A percentile compares a stretch with the other conserved stretches of the same genome.
These are phyloP conservation scores for Pezicula carpinea DNA, from an alignment of 2,329 filamentous ascomycete genomes.

Conservation along the genomic window DNA sequence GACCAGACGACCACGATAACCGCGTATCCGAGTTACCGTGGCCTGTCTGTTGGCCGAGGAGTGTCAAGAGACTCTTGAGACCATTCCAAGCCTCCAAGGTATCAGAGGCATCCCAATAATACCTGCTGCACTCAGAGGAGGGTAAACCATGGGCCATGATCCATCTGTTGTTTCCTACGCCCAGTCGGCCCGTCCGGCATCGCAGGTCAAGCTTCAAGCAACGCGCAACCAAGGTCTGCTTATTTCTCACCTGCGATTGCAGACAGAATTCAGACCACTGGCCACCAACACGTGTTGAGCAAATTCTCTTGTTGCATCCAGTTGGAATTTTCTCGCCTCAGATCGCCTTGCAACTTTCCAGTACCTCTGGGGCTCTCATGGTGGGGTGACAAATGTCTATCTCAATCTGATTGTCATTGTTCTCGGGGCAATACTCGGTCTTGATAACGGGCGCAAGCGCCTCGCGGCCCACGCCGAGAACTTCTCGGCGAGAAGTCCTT, in stretches of 20 bases:
- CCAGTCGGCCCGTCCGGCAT: too few species aligned
- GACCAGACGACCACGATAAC: constrained; percentile 9
- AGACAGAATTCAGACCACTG: constrained; percentile 9
- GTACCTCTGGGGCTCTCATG: too few species aligned
- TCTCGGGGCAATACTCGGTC: constrained; percentile 20
- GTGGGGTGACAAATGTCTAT: too few species aligned
- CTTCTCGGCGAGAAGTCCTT: background rate
- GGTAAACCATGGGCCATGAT: too few species aligned
- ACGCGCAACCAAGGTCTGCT: too few species aligned
- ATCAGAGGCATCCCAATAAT: background rate
- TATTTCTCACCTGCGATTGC: background rate
- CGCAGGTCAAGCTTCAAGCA: too few species aligned
- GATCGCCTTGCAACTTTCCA: background rate
- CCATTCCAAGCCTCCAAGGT: background rate
- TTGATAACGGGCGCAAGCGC: constrained; percentile 19
- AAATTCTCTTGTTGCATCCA: constrained; percentile 14
- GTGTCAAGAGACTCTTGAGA: constrained; percentile 27
- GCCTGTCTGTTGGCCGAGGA: background rate
- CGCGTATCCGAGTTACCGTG: constrained; percentile 13
- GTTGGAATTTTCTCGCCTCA: constrained; percentile 7
- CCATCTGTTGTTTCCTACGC: too few species aligned
- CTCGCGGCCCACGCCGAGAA: constrained; percentile 23
- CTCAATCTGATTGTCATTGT: constrained; percentile 7
- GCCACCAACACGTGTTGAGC: constrained; percentile 19
- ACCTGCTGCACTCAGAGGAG: background rate